Evolutionary conservation across 2,329 filamentous ascomycete genomes (phyloP).

Genomic region (Domatiomyces globalis): DNA sequence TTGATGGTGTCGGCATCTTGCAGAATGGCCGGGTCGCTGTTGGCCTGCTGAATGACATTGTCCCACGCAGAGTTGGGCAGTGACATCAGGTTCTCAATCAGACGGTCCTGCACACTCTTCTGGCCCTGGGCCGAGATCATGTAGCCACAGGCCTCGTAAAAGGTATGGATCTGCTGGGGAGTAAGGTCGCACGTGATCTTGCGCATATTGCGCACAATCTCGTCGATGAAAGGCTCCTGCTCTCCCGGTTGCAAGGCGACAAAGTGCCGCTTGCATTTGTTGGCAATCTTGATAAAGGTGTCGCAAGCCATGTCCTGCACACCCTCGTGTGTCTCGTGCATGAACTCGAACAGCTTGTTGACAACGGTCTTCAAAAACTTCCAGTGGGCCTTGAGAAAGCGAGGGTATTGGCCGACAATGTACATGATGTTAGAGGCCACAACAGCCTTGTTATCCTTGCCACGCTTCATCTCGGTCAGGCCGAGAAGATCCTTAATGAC

Average conservation of each 20-base stretch:
- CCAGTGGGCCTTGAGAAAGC: slow-evolving; percentile 98
- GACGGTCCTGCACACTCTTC: slow-evolving; percentile 79
- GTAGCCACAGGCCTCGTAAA: slow-evolving; percentile 96
- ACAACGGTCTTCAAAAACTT: slow-evolving; percentile 99
- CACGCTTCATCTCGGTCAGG: slow-evolving; percentile 96
- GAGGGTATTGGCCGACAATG: slow-evolving; percentile 95
- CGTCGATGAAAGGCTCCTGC: slow-evolving; percentile 91
- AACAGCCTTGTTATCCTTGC: slow-evolving; percentile 98
- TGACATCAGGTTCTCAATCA: slow-evolving; percentile 84
- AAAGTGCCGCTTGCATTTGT: slow-evolving; percentile 94
- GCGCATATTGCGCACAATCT: slow-evolving; percentile 88
- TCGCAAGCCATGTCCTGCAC: slow-evolving; percentile 99
- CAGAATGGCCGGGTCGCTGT: slow-evolving; percentile 67
- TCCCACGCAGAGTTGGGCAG: slow-evolving; percentile 93
- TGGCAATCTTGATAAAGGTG: slow-evolving; percentile 98
- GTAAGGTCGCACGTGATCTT: slow-evolving; percentile 93
- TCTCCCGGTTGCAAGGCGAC: slow-evolving; percentile 91
- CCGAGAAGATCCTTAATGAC: slow-evolving; percentile 97
- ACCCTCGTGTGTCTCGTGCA: slow-evolving; percentile 98
- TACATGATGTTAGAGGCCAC: slow-evolving; percentile 99
- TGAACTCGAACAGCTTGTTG: slow-evolving; percentile 99
- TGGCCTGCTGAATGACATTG: slow-evolving; percentile 78
- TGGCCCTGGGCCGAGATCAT: slow-evolving; percentile 98
- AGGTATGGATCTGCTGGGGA: slow-evolving; percentile 94
- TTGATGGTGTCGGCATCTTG: slow-evolving; percentile 95